A percentile compares a stretch with the other conserved stretches of the same genome.
Conservation (phyloP, 2,329 filamentous ascomycete species). For the Alternaria incomplexa region DNA sequence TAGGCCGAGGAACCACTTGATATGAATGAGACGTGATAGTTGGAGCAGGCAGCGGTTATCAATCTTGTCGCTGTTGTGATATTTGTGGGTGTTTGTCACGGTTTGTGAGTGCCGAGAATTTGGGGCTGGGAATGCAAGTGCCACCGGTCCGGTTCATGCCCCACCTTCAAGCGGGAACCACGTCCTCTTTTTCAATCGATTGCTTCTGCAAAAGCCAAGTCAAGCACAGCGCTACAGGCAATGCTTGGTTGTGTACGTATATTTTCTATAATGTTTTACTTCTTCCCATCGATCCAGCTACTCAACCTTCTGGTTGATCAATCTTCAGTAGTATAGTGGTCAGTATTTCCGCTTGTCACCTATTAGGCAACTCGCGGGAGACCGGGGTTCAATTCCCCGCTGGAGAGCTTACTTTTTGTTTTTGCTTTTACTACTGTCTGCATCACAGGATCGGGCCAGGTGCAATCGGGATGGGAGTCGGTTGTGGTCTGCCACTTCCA, state of each 20-base stretch:
- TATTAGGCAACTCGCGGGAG: constrained; percentile 8
- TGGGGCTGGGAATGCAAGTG: neutral
- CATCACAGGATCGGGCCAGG: neutral
- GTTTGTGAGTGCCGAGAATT: neutral
- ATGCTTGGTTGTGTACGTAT: no score
- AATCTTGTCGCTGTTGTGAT: neutral
- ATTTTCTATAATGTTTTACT: no score
- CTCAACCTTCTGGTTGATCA: neutral
- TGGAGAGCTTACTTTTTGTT: constrained; percentile 4
- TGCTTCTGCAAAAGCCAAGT: fast-evolving
- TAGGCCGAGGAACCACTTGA: neutral
- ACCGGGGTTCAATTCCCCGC: constrained; percentile 16
- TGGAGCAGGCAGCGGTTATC: neutral
- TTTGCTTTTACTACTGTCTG: neutral
- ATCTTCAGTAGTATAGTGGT: constrained; percentile 22
- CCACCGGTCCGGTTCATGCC: neutral
- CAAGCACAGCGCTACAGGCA: no score
- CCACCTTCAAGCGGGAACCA: neutral
- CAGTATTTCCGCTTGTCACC: constrained; percentile 22
- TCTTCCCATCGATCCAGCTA: neutral
- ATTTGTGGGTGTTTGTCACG: neutral
- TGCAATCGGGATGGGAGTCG: neutral
- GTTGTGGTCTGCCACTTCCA: neutral
- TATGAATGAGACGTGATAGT: neutral
- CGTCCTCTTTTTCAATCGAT: neutral